These are phyloP conservation scores for Penicillium sp. DNA, from an alignment of 2,329 filamentous ascomycete species.

Conservation along the genomic window DNA sequence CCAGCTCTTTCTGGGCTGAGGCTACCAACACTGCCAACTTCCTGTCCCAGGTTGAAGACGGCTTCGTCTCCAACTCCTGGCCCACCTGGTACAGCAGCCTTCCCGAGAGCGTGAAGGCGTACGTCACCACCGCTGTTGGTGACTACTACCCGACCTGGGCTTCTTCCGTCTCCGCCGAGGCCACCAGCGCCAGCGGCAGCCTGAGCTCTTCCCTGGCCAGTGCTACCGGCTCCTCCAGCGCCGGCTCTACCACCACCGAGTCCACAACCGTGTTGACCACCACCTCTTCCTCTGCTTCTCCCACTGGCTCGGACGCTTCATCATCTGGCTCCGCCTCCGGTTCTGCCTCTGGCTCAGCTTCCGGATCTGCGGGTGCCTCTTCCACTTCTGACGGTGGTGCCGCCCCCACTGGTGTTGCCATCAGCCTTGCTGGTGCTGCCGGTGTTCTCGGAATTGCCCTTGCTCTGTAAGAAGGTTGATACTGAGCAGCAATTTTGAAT, in stretches of 20 bases:
- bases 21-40: constrained; percentile 11
- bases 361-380: constrained; percentile 7
- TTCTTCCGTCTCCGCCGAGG: background rate
- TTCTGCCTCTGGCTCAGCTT: background rate
- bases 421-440: constrained; percentile 18
- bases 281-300: constrained; percentile 2
- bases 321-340: constrained; percentile 1
- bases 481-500: too few relatives aligned
- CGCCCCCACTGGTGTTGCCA: constrained; percentile 17
- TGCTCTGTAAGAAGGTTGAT: constrained; percentile 9
- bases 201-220: background rate
- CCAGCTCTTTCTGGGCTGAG: constrained; percentile 9
- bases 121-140: constrained; percentile 12
- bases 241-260: background rate
- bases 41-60: constrained; percentile 9
- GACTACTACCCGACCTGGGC: constrained; percentile 7
- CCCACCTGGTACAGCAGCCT: constrained; percentile 21
- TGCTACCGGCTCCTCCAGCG: background rate
- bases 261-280: constrained; percentile 1
- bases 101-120: constrained; percentile 16
- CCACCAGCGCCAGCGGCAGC: background rate
- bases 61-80: constrained; percentile 12
- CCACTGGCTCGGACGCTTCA: constrained; percentile 2
- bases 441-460: constrained; percentile 23
- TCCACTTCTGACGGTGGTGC: constrained; percentile 13